Evolutionary conservation across 2,329 filamentous ascomycete species (phyloP).

Genomic region (Ambrosiella cleistominuta): DNA sequence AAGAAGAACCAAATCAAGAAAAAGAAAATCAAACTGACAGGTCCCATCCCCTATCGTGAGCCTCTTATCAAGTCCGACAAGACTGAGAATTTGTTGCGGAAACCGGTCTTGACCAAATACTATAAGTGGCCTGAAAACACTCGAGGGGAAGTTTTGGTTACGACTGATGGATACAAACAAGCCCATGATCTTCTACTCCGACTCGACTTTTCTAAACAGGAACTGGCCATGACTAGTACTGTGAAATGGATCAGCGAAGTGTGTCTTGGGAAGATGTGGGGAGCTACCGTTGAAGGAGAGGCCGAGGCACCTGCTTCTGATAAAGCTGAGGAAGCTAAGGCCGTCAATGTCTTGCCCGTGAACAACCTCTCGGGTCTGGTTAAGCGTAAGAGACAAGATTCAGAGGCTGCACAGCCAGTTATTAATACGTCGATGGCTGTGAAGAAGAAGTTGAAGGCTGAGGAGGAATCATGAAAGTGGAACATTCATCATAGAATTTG

Average conservation of each 20-base stretch:
- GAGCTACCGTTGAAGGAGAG: slow-evolving; percentile 1
- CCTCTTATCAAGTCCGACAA: slow-evolving; percentile 46
- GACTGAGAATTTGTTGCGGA: slow-evolving; percentile 30
- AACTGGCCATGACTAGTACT: slow-evolving; percentile 47
- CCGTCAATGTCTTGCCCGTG: slow-evolving; percentile 16
- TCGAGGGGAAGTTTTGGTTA: slow-evolving; percentile 45
- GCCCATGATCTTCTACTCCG: slow-evolving; percentile 52
- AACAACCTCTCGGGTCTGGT: slow-evolving; percentile 34
- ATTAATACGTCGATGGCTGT: slow-evolving; percentile 33
- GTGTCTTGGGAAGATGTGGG: slow-evolving; percentile 19
- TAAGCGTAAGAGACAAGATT: slow-evolving; percentile 23
- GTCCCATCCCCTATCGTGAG: slow-evolving; percentile 43
- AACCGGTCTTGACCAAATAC: slow-evolving; percentile 37
- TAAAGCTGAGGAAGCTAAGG: not conserved
- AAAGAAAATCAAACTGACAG: slow-evolving; percentile 33
- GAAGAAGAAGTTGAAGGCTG: slow-evolving; percentile 37
- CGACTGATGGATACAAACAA: slow-evolving; percentile 47
- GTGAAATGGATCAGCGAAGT: slow-evolving; percentile 54
- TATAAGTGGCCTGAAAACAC: slow-evolving; percentile 48
- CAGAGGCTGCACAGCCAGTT: slow-evolving; percentile 11
- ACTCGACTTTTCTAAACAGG: slow-evolving; percentile 52
- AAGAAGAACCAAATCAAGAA: slow-evolving; percentile 22
- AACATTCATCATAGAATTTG: too few species aligned
- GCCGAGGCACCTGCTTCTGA: not conserved
- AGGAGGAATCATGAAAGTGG: not conserved